Conservation (phyloP, 2,329 filamentous ascomycete species). For the Diplodia intermedia region DNA sequence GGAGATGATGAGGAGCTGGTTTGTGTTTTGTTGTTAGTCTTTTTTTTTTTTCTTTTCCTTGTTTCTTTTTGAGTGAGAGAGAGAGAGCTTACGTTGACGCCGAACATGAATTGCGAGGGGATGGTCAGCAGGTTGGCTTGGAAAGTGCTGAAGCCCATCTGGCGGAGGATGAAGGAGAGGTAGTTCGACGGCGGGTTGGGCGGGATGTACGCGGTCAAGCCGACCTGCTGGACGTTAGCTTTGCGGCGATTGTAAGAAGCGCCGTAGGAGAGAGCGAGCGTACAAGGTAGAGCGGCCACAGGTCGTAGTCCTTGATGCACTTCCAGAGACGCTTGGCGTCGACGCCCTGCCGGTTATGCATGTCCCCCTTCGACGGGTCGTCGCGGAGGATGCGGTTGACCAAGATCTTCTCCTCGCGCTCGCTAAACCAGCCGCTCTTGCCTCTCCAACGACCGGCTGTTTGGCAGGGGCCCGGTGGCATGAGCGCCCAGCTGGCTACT, state of each 20-base stretch:
- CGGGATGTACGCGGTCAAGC: constrained; percentile 51
- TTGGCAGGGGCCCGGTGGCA: constrained; percentile 14
- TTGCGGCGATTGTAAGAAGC: fast-evolving
- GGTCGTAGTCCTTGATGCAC: constrained; percentile 46
- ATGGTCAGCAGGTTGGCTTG: constrained; percentile 40
- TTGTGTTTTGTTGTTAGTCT: not conserved
- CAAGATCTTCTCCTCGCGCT: constrained; percentile 26
- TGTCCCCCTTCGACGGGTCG: constrained; percentile 41
- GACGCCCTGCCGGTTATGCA: constrained; percentile 49
- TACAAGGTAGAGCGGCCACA: constrained; percentile 48
- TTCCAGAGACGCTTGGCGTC: constrained; percentile 43
- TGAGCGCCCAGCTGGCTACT: constrained; percentile 52
- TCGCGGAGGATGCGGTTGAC: constrained; percentile 31
- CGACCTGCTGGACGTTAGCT: constrained; percentile 34
- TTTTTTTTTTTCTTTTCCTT: not conserved
- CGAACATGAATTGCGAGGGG: constrained; percentile 49
- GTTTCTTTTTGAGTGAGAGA: too few relatives aligned
- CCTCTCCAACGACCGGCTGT: constrained; percentile 22
- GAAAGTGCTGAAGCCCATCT: constrained; percentile 49
- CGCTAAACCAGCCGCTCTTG: constrained; percentile 18
- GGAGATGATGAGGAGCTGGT: constrained; percentile 55
- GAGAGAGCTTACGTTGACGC: constrained; percentile 39
- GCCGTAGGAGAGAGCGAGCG: not conserved
- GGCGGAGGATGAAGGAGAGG: constrained; percentile 54
- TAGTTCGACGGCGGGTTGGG: constrained; percentile 54